Base-by-base conservation (phyloP, 371 early-diverging fungal genomes). In the Mucor indicus region DNA sequence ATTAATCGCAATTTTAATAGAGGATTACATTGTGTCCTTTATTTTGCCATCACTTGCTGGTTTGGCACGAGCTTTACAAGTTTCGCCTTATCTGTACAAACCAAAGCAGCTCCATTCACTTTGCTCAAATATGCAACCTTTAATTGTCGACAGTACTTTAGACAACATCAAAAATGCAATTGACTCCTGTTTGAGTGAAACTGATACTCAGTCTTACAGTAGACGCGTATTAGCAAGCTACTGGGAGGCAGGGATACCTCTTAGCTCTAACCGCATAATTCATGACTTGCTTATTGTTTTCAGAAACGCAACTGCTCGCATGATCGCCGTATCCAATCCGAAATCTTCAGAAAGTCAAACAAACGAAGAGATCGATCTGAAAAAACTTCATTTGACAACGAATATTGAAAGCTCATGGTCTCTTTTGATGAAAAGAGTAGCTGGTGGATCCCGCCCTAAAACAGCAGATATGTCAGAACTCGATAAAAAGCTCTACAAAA, bases 11-110 rank as follows among this genome's bases (percentile, higher is more conserved):
- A 29, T 8, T 8, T 29, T 6, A 27, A 15, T 44, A 76, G 71
- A 57, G 36, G 67, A 64, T 38, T 68, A 62, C 39, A 54, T 64
- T 12, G 67, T 77, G 33, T 67, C 64, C 20, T 79, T 82, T 50
- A 75, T 79, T 21, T 37, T 81, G 31, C 84, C 84, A 8, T 78
- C 81, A 5, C 52, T 85, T 20, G 71, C 77, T 23, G 86, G 86
- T 13, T 56, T 76, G 4, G 52, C 81, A 39, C 69, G 77, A 24
- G 80, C 84, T 4, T 51, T 85, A 31, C 81, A 81, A 61, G 51
- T 53, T 22, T 69, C 81, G 7, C 55, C 69, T 1, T 64, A 70
- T 44, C 62, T 69, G 6, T 79, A 72, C 24, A 50, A 67, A 30
- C 50, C 73, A 19, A 38, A 45, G 31, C 63, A 64, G 23, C 57